Conservation (phyloP, 1,284 basidiomycete species). For the Papiliotrema flavescens region DNA sequence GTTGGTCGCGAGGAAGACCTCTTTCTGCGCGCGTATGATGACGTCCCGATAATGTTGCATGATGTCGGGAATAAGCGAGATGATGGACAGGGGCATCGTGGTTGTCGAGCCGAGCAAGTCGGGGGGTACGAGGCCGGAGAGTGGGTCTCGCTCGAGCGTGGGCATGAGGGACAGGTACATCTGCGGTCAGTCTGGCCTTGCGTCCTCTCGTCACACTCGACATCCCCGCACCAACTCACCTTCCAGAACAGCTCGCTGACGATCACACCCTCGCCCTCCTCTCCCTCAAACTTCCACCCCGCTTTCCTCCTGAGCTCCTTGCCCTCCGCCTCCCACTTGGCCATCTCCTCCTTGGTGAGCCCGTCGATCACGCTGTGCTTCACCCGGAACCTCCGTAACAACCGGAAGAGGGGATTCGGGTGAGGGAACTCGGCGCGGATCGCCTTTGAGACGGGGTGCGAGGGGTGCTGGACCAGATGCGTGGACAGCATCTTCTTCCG, state of each 20-base stretch:
- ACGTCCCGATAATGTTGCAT: conserved; percentile 57
- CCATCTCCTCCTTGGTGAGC: conserved; percentile 33
- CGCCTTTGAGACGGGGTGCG: conserved; percentile 31
- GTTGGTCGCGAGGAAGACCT: conserved; percentile 62
- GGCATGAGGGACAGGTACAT: conserved; percentile 57
- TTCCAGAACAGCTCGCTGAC: conserved; percentile 48
- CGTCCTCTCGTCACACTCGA: background rate
- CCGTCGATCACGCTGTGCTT: conserved; percentile 48
- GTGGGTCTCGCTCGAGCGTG: conserved; percentile 54
- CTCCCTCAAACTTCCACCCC: conserved; percentile 44
- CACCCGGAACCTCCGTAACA: conserved; percentile 38
- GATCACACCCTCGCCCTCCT: conserved; percentile 35
- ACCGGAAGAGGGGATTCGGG: conserved; percentile 37
- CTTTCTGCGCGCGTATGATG: conserved; percentile 56
- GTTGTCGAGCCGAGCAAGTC: conserved; percentile 56
- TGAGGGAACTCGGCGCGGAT: conserved; percentile 37
- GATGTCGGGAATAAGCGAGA: conserved; percentile 59
- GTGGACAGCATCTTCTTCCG: conserved; percentile 26
- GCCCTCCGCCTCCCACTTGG: conserved; percentile 30
- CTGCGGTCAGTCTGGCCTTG: conserved; percentile 33
- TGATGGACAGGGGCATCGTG: conserved; percentile 54
- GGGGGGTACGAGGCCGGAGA: conserved; percentile 56
- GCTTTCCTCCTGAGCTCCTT: conserved; percentile 34
- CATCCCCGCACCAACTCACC: conserved; percentile 15
- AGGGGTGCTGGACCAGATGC: conserved; percentile 37